Evolutionary conservation across 1,284 basidiomycete genomes (phyloP), one percentile per base, ranked within the genome.

Genomic region (Marasmius tenuissimus): DNA sequence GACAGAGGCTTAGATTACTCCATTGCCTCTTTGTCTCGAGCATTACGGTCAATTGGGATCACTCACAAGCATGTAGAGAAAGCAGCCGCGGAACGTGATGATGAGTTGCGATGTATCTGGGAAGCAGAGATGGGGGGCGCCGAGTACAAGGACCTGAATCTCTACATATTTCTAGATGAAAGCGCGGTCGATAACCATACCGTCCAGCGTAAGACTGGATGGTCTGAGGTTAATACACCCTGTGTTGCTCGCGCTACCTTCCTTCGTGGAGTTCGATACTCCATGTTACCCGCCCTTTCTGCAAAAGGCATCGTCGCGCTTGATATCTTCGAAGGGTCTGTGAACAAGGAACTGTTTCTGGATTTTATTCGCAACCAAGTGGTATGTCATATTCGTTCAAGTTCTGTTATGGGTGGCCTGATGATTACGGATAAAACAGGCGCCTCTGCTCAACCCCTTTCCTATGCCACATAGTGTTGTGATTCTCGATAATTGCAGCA

Each of bases 241-340:
- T 64, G 63, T 42, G 50, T 55, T 11, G 35, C 42, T 18, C 56
- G 60, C 12, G 48, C 60, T 12, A 66, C 65, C 18, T 68, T 59
- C 33, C 38, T 61, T 11, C 51, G 58, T 4, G 60, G 60, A 16
- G 42, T 38, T 5, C 22, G 52, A 33, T 55, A 57, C 33, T 64
- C 63, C 1, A 52, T 64, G 4, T 57, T 64, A 14, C 63, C 60
- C 55, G 59, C 59, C 3, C 40, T 60, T 2, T 48, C 50, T 39
- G 11, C 33, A 3, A 66, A 72, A 20, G 73, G 71, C 1, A 67
- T 70, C 3, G 68, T 73, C 56, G 71, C 72, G 27, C 62, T 72
- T 33, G 72, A 75, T 37, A 73, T 75, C 40, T 63, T 73, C 57
- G 68, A 73, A 55, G 72, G 73, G 11, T 70, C 73, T 4, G 67